Evolutionary conservation across 306 rosid species (phyloP), one percentile per base, ranked within the genome.

Genomic region (Fagus crenata): DNA sequence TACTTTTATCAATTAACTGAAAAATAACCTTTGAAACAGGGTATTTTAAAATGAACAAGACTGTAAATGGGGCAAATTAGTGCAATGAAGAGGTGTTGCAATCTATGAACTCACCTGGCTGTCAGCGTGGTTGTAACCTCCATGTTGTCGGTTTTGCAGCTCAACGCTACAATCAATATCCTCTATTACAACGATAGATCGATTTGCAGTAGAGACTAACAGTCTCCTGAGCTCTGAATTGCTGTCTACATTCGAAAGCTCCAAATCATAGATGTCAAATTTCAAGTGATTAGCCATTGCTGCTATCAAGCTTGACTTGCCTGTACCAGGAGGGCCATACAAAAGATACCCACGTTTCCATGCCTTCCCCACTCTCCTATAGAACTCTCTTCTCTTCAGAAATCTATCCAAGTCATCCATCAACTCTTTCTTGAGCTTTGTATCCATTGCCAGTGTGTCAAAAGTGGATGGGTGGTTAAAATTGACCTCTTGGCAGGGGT

Each of bases 301-400:
- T 33, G 87, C 83, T 42, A 86, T 65, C 85, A 83, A 72, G 81
- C 89, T 86, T 0, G 85, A 80, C 68, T 86, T 86, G 1, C 87
- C 86, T 2, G 89, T 86, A 2, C 89, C 83, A 3, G 87, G 83
- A 51, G 89, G 89, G 11, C 86, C 86, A 72, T 74, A 80, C 46
- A 80, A 46, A 39, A 85, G 64, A 70, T 85, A 82, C 70, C 81
- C 89, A 17, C 89, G 40, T 80, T 85, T 86, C 89, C 89, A 83
- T 4, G 83, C 81, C 73, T 70, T 85, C 41, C 82, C 86, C 4
- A 82, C 77, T 60, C 86, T 79, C 15, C 49, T 11, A 2, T 85
- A 82, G 18, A 68, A 82, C 5, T 73, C 82, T 43, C 43, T 73
- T 36, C 84, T 63, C 64, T 64, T 18, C 64, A 82, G 13, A 31